These are phyloP conservation scores for Pseudogymnoascus destructans DNA, from an alignment of 2,329 filamentous ascomycete species.

Conservation along the genomic window DNA sequence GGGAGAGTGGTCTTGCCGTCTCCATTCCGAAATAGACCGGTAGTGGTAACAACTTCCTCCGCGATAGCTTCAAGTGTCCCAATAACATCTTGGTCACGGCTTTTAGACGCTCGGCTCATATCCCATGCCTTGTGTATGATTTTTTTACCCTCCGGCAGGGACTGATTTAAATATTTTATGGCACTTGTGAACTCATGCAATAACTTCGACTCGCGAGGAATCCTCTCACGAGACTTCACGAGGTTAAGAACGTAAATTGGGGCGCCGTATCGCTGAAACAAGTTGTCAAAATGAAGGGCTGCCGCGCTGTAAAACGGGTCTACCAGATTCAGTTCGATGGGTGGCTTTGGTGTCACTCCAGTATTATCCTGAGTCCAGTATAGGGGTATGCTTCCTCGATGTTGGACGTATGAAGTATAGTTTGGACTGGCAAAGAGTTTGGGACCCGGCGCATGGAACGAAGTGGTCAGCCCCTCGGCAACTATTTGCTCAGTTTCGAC, in stretches of 20 bases:
- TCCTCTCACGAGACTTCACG: conserved; percentile 78
- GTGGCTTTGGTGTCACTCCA: conserved; percentile 88
- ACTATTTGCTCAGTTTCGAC: conserved; percentile 98
- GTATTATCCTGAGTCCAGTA: conserved; percentile 97
- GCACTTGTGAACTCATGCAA: conserved; percentile 77
- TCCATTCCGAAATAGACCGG: conserved; percentile 92
- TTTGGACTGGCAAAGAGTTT: conserved; percentile 76
- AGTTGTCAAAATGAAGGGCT: conserved; percentile 84
- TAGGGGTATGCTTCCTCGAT: conserved; percentile 88
- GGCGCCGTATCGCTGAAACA: conserved; percentile 86
- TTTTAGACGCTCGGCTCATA: conserved; percentile 92
- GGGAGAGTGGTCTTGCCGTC: conserved; percentile 52
- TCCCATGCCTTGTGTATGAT: conserved; percentile 95
- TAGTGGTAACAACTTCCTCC: conserved; percentile 70
- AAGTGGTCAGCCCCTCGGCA: conserved; percentile 84
- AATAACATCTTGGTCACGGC: conserved; percentile 86
- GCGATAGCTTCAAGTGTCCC: conserved; percentile 80
- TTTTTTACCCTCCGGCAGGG: conserved; percentile 67
- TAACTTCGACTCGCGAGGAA: conserved; percentile 82
- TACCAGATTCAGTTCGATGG: conserved; percentile 87
- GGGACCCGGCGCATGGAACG: conserved; percentile 83
- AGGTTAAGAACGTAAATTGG: conserved; percentile 87
- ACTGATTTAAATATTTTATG: conserved; percentile 87
- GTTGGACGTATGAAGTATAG: conserved; percentile 93
- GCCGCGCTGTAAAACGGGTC: conserved; percentile 93